Evolutionary conservation across 129 eudicot genomes (phyloP).

Genomic region (Gnaphalium uliginosum): DNA sequence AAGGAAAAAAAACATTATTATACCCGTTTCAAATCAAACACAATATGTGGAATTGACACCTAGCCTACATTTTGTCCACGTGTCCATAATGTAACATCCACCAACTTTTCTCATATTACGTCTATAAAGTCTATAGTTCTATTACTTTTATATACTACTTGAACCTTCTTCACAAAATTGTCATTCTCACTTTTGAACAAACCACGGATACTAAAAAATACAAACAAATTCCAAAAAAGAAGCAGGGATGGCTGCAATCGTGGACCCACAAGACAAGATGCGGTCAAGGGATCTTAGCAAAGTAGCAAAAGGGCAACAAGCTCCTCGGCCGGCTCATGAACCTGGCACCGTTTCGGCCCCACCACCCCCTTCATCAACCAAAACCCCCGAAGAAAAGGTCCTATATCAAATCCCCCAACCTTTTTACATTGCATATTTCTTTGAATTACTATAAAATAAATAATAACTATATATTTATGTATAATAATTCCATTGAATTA

Average conservation of each 20-base stretch:
- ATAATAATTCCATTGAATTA: too few relatives aligned
- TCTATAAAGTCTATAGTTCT: too few relatives aligned
- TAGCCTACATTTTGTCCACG: background rate
- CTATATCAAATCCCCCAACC: too few relatives aligned
- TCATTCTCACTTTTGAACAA: background rate
- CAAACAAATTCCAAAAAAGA: too few relatives aligned
- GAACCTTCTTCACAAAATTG: background rate
- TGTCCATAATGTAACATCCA: background rate
- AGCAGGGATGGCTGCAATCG: slow-evolving; percentile 5
- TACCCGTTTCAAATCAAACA: too few relatives aligned
- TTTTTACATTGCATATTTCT: too few relatives aligned
- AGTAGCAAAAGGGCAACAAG: slow-evolving; percentile 46
- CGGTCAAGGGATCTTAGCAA: slow-evolving; percentile 37
- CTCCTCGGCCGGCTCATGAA: slow-evolving; percentile 37
- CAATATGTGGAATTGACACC: background rate
- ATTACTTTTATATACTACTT: too few relatives aligned
- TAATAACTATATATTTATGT: too few relatives aligned
- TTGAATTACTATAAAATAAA: too few relatives aligned
- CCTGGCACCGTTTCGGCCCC: slow-evolving; percentile 33
- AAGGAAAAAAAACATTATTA: too few relatives aligned
- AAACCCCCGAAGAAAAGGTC: slow-evolving; percentile 18
- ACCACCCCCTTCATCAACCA: slow-evolving; percentile 48
- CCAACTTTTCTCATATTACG: background rate
- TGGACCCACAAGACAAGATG: slow-evolving; percentile 27
- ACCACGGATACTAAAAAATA: too few relatives aligned